Evolutionary conservation across 768 basidiomycete species (phyloP), one percentile per base, ranked within the genome.

Genomic region (Auriscalpium vulgare): DNA sequence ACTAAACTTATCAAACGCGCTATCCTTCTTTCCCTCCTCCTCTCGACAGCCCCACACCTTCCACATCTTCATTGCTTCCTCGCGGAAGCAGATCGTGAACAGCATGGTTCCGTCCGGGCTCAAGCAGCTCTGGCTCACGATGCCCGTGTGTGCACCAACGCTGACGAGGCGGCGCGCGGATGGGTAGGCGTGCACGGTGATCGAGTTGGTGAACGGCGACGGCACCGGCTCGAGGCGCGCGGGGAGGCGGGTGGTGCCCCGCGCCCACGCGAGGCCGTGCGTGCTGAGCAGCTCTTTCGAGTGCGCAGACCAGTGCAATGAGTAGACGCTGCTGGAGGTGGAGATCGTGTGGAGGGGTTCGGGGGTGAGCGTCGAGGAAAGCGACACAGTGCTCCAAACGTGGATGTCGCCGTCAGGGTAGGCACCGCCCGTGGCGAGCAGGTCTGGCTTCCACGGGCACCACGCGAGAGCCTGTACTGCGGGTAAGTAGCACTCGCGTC

Each of bases 31-130:
- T 21, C 29, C 56, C 3, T 14, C 21, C 21, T 60, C 59, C 40
- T 62, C 59, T 54, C 51, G 56, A 36, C 44, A 43, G 8, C 61
- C 64, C 85, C 84, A 87, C 36, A 86, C 82, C 59, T 82, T 80
- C 78, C 84, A 87, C 78, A 85, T 82, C 70, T 84, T 85, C 70
- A 87, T 83, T 48, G 81, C 78, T 66, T 86, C 82, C 59, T 86
- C 85, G 29, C 67, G 69, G 1, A 83, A 80, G 55, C 80, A 84
- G 8, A 83, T 77, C 36, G 85, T 84, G 62, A 85, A 86, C 53
- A 85, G 63, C 61, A 73, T 76, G 57, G 82, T 82, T 7, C 84
- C 84, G 51, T 81, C 78, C 3, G 83, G 84, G 38, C 82, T 74
- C 43, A 87, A 68, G 64, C 83, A 84, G 58, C 82, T 82, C 57